These are phyloP conservation scores for Avena eriantha DNA, from an alignment of 176 grass and related monocot species.

Conservation along the genomic window DNA sequence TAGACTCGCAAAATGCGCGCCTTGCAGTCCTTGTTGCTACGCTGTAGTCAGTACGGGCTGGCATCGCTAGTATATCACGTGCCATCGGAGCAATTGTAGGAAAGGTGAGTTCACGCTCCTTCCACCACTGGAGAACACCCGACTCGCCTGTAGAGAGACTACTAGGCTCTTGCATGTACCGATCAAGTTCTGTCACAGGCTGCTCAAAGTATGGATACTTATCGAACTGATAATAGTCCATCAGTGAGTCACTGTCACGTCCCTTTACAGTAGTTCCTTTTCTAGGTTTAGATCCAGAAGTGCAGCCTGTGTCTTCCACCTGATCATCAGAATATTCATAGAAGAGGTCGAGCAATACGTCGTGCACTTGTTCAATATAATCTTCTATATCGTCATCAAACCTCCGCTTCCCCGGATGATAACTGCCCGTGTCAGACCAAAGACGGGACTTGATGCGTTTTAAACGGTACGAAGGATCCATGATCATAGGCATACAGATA, in stretches of 20 bases:
- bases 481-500: slow-evolving; percentile 24
- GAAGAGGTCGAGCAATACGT: slow-evolving; percentile 7
- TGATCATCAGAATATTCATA: slow-evolving; percentile 14
- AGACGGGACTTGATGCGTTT: slow-evolving; percentile 1
- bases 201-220: background rate
- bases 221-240: background rate
- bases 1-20: background rate
- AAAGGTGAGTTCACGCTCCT: slow-evolving; percentile 27
- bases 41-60: slow-evolving; percentile 23
- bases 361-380: background rate
- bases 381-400: slow-evolving; percentile 19
- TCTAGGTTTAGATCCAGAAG: slow-evolving; percentile 16
- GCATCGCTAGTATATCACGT: slow-evolving; percentile 37
- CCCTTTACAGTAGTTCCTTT: slow-evolving; percentile 23
- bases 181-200: slow-evolving; percentile 43
- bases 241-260: background rate
- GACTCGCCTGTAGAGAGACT: background rate
- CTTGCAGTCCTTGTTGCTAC: slow-evolving; percentile 36
- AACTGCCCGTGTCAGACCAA: background rate
- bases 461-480: background rate
- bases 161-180: slow-evolving; percentile 35
- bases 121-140: slow-evolving; percentile 50
- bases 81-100: slow-evolving; percentile 42
- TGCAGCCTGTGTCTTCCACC: slow-evolving; percentile 9
- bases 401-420: background rate